Evolutionary conservation across 2,329 filamentous ascomycete species (phyloP).

Genomic region (Curvularia verruculosa): DNA sequence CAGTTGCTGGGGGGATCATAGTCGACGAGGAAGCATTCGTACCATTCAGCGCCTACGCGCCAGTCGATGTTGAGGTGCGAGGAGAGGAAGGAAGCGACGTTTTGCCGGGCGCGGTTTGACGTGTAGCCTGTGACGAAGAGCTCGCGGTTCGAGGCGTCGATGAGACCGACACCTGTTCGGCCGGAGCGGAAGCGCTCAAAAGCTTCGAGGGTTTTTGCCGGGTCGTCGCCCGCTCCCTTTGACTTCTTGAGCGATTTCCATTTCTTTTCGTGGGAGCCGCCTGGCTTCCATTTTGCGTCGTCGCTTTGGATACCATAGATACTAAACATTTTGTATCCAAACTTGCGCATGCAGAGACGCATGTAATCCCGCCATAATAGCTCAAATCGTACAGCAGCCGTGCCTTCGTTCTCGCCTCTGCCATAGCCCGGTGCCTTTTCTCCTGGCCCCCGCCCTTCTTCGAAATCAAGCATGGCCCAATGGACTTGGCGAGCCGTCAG

Average conservation of each 20-base stretch:
- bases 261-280: conserved; percentile 48
- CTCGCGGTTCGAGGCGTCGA: conserved; percentile 79
- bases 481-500: conserved; percentile 77
- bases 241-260: conserved; percentile 38
- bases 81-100: conserved; percentile 74
- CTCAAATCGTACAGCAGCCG: conserved; percentile 72
- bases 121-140: conserved; percentile 78
- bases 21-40: conserved; percentile 75
- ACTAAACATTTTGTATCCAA: conserved; percentile 67
- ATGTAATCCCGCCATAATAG: conserved; percentile 81
- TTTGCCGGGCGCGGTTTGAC: conserved; percentile 76
- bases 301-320: conserved; percentile 65
- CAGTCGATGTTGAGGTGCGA: conserved; percentile 79
- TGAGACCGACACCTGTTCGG: conserved; percentile 75
- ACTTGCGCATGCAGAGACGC: conserved; percentile 75
- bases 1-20: conserved; percentile 80
- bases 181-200: conserved; percentile 68
- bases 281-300: conserved; percentile 14
- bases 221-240: conserved; percentile 49
- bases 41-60: conserved; percentile 83
- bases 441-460: conserved; percentile 62
- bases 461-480: conserved; percentile 69
- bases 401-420: conserved; percentile 74
- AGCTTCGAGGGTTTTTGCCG: conserved; percentile 50
- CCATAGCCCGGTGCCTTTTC: conserved; percentile 61